Evolutionary conservation across 129 eudicot species (phyloP), one percentile per base, ranked within the genome.

Genomic region (Gnaphalium uliginosum): DNA sequence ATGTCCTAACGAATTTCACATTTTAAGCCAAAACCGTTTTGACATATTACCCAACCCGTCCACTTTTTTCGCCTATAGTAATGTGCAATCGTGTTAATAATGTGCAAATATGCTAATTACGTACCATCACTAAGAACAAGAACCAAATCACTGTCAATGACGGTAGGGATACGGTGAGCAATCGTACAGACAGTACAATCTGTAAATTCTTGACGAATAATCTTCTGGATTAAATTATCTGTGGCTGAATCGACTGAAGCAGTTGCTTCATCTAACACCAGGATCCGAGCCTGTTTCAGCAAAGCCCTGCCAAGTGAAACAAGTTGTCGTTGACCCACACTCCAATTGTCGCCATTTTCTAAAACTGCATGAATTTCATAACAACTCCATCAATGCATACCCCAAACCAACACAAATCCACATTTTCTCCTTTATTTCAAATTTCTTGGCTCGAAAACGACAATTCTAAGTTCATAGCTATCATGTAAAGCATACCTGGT

Each of bases 241-340:
- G 97, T 91, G 68, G 96, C 96, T 60, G 97, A 87, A 81, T 94
- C 99, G 76, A 94, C 97, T 18, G 99, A 94, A 68, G 99, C 99
- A 0, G 99, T 94, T 11, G 99, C 99, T 86, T 94, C 99, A 78
- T 94, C 99, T 15, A 94, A 91, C 54, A 94, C 91, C 67, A 94
- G 64, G 33, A 94, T 91, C 69, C 88, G 87, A 60, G 96, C 93
- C 81, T 91, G 96, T 76, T 94, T 94, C 29, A 94, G 92, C 74
- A 94, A 81, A 50, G 97, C 97, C 76, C 97, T 85, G 22, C 99
- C 97, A 29, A 94, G 86, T 17, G 93, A 91, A 66, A 94, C 93
- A 81, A 94, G 97, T 76, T 94, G 99, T 23, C 97, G 61, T 76
- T 95, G 97, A 25, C 99, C 99, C 76, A 91, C 92, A 74, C 97